Base-by-base conservation (phyloP, 768 basidiomycete genomes). In the Crassisporium funariophilum region DNA sequence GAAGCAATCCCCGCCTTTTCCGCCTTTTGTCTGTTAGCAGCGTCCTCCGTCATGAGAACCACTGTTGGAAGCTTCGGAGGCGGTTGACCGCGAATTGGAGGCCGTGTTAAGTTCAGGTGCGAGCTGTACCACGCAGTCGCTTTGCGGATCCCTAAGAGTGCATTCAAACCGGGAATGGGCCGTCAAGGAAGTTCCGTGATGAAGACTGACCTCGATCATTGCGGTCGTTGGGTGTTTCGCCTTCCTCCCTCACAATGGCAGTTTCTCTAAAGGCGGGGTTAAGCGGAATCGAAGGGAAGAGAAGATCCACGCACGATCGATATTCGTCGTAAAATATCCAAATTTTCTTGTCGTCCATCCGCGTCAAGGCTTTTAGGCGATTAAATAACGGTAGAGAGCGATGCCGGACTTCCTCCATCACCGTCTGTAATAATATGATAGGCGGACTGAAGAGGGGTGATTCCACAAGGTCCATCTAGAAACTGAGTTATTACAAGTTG, bases 331-430 rank as follows among this genome's bases (percentile, higher is more conserved):
- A 91, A 61, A 91, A 92, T 5, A 89, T 74, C 83, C 84, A 91
- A 8, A 86, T 77, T n/a, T 70, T 74, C 61, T 92, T 93, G 50
- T 91, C 92, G 47, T 98, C 95, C 54, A 84, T 81, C 52, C 83
- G 88, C 22, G 87, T 76, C 37, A 98, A 75, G 1, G 86, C 81
- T 57, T 91, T 95, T 52, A 99, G 76, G 23, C 95, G 86, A 63
- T 94, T 98, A 69, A 91, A 93, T 12, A 98, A 70, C 3, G 95
- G 95, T 19, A 98, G 70, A 1, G 90, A 93, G 15, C 97, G 80
- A 63, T 98, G 97, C 47, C 95, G 79, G 49, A 98, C 93, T 81
- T 99, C 97, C 54, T 97, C 91, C 42, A 98, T 74, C 2, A 98
- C 95, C 0, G 95, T 99, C 68, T 98, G 95, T 2, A 97, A 79